Evolutionary conservation across 1,139 yeast genomes (phyloP).

Genomic region (Saccharomyces hybrid): DNA sequence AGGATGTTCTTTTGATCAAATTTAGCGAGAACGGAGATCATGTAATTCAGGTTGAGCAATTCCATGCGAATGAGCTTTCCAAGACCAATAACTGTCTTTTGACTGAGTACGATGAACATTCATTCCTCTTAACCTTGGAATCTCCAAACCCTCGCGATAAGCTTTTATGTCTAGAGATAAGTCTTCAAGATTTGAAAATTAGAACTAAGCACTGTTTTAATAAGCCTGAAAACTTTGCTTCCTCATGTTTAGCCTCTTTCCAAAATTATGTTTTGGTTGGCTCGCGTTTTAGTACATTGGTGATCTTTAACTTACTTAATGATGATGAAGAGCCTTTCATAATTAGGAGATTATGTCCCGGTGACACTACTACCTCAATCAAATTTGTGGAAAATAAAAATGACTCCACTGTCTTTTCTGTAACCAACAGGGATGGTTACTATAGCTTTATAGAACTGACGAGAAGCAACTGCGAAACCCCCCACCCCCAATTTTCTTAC

Average conservation of each 20-base stretch:
- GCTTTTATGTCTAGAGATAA: constrained; percentile 40
- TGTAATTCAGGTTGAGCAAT: constrained; percentile 10
- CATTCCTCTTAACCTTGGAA: constrained; percentile 43
- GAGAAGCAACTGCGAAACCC: constrained; percentile 7
- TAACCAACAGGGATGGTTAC: constrained; percentile 60
- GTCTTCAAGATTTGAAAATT: constrained; percentile 20
- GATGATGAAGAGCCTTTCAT: constrained; percentile 23
- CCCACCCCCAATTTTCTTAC: constrained; percentile 7
- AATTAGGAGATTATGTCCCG: constrained; percentile 47
- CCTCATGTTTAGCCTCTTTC: constrained; percentile 49
- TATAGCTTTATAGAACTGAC: constrained; percentile 34
- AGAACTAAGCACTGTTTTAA: constrained; percentile 19
- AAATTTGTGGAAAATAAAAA: constrained; percentile 31
- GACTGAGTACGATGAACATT: constrained; percentile 23
- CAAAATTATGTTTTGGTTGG: constrained; percentile 48
- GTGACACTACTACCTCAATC: constrained; percentile 66
- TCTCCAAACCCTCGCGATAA: constrained; percentile 62
- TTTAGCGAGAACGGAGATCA: constrained; percentile 31
- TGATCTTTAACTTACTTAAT: constrained; percentile 41
- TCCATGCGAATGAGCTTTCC: constrained; percentile 26
- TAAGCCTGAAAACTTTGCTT: constrained; percentile 46
- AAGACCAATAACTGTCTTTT: constrained; percentile 51
- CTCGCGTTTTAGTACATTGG: constrained; percentile 62
- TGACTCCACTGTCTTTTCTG: constrained; percentile 27
- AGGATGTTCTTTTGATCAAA: constrained; percentile 42